Base-by-base conservation (phyloP, 768 basidiomycete genomes). In the Mycena belliarum region DNA sequence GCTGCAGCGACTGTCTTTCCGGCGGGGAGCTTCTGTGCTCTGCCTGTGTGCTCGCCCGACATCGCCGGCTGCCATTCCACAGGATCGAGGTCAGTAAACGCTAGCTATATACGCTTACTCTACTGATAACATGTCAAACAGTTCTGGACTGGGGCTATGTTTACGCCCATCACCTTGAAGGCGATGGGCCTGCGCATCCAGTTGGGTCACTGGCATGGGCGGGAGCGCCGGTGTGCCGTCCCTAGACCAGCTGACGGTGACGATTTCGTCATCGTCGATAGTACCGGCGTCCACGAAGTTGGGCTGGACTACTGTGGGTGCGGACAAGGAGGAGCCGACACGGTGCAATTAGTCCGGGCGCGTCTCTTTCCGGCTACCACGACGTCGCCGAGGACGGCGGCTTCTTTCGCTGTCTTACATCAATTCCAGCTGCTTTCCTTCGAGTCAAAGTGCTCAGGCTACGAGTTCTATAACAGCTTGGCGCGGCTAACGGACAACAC, bases 251-350 rank as follows among this genome's bases (percentile, higher is more conserved):
- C 64, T 8, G 25, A 46, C 11, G 53, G 57, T 25, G 52, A 70
- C n/a, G 55, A 66, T 15, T 76, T 75, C 51, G 60, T 69, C 2
- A 56, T 77, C 16, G 51, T 77, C 46, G 63, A 73, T 51, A 57
- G 43, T 0, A 63, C 65, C 49, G 73, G 71, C 0, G 66, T 77
- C 18, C 75, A 75, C 48, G 32, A 60, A 3, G 67, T 76, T 4
- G 52, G 29, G 6, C 32, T 76, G 0, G 61, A 69, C 50, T 76
- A 69, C 52, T 77, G 76, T 51, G 47, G 47, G 3, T 55, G 54
- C 15, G 44, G 46, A 9, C 25, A 24, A 21, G 33, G 40, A 28
- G 15, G 58, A 24, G 25, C 24, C 4, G 18, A 10, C 2, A 38
- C 38, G 4, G 16, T 49, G 2, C 64, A 65, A 25, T 50, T 65